phyloP scores from a whole-genome alignment of 441 rosid genomes.

The Eruca vesicaria region DNA sequence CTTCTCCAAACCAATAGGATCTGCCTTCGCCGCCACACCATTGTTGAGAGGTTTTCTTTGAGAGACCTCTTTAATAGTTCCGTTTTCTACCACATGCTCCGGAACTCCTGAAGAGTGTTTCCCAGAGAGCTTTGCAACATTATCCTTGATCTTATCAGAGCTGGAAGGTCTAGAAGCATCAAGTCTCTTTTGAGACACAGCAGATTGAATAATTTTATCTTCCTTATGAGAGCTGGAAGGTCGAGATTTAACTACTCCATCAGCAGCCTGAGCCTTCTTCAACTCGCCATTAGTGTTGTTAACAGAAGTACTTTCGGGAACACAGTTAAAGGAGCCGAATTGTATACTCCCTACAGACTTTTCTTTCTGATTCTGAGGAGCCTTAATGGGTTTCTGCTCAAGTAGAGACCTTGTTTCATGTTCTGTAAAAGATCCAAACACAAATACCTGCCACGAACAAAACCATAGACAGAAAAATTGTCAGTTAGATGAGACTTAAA shows the following conservation, averaged over 20 bases:
- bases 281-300: slow-evolving; percentile 39
- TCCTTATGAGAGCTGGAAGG: slow-evolving; percentile 32
- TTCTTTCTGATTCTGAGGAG: slow-evolving; percentile 30
- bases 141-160: slow-evolving; percentile 32
- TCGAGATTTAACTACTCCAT: slow-evolving; percentile 38
- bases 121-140: slow-evolving; percentile 25
- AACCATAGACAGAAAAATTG: slow-evolving; percentile 4
- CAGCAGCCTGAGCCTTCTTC: slow-evolving; percentile 32
- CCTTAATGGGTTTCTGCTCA: slow-evolving; percentile 44
- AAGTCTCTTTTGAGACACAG: slow-evolving; percentile 32
- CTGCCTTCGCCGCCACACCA: slow-evolving; percentile 43
- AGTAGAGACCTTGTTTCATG: slow-evolving; percentile 73
- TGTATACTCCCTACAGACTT: slow-evolving; percentile 46
- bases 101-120: slow-evolving; percentile 24
- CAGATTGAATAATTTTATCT: slow-evolving; percentile 20
- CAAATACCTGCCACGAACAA: slow-evolving; percentile 44
- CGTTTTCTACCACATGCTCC: slow-evolving; percentile 45
- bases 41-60: slow-evolving; percentile 36
- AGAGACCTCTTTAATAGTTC: slow-evolving; percentile 33
- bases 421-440: slow-evolving; percentile 96
- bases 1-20: slow-evolving; percentile 37
- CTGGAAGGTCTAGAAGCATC: slow-evolving; percentile 35
- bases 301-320: slow-evolving; percentile 40
- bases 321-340: slow-evolving; percentile 58
- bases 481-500: not conserved